These are phyloP conservation scores for Cyclotella kingstonii DNA, from an alignment of 108 stramenopile genomes.

Conservation along the genomic window DNA sequence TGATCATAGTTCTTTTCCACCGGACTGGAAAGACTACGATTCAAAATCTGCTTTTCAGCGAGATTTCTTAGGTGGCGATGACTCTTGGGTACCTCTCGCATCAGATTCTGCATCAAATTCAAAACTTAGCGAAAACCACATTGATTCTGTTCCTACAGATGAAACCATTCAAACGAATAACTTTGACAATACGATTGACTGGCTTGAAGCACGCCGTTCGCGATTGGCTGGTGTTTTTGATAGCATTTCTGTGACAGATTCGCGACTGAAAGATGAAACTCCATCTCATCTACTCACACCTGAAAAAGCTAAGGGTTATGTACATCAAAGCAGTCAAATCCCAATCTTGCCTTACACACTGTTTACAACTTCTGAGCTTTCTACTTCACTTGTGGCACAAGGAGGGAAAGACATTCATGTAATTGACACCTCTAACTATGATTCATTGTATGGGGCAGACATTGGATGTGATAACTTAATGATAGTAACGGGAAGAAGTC, in stretches of 20 bases:
- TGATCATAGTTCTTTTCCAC: conserved; percentile 19
- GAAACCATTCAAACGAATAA: not conserved
- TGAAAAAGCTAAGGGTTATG: conserved; percentile 24
- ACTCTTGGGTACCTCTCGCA: conserved; percentile 24
- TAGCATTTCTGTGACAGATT: not conserved
- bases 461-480: conserved; percentile 39
- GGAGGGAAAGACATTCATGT: conserved; percentile 57
- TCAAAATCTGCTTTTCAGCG: conserved; percentile 40
- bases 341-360: conserved; percentile 54
- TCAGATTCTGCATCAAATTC: conserved; percentile 26
- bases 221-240: conserved; percentile 13
- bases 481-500: conserved; percentile 46
- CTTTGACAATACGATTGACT: conserved; percentile 54
- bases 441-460: conserved; percentile 32
- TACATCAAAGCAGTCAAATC: conserved; percentile 45
- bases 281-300: conserved; percentile 42
- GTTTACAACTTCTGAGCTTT: conserved; percentile 64
- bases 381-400: conserved; percentile 45
- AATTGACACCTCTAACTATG: conserved; percentile 40
- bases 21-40: conserved; percentile 46
- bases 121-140: not conserved
- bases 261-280: not conserved
- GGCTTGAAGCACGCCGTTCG: conserved; percentile 67
- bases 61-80: conserved; percentile 36
- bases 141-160: not conserved